Conservation (phyloP, 768 basidiomycete genomes). For the Tulasnella sp. region DNA sequence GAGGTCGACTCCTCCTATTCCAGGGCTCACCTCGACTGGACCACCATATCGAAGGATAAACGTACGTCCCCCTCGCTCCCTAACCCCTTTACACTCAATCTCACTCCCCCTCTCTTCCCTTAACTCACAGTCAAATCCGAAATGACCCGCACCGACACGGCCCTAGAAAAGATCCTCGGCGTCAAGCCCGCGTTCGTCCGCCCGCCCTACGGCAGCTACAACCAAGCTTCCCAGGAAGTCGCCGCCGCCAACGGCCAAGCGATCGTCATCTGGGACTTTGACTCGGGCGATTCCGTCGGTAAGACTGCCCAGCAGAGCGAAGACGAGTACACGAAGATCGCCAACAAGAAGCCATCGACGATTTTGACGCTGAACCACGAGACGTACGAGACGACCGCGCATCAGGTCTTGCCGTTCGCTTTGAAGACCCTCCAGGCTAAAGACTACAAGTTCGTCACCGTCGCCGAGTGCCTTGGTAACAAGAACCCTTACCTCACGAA, state of each 20-base stretch:
- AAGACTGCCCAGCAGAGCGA: constrained; percentile 12
- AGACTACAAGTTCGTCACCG: constrained; percentile 24
- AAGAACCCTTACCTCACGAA: constrained; percentile 3
- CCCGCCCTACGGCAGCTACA: constrained; percentile 4
- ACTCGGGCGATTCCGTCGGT: constrained; percentile 16
- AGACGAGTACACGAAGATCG: not conserved
- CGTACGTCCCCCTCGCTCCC: not conserved
- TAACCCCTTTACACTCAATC: not conserved
- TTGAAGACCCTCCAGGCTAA: not conserved
- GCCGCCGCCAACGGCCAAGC: not conserved
- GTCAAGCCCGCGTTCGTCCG: constrained; percentile 3
- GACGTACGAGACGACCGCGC: constrained; percentile 25
- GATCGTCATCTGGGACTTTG: constrained; percentile 21
- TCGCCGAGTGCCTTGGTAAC: constrained; percentile 27
- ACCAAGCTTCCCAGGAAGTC: not conserved
- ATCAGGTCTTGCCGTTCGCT: not conserved
- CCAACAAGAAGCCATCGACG: constrained; percentile 3
- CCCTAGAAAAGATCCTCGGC: not conserved
- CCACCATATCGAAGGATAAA: not conserved
- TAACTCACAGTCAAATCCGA: not conserved
- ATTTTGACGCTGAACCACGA: constrained; percentile 26
- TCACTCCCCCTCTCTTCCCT: not conserved
- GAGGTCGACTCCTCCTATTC: not conserved
- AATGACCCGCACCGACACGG: not conserved
- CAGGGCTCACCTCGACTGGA: not conserved